phyloP scores from a whole-genome alignment of 2,329 filamentous ascomycete genomes.

The Phyllosticta citriasiana region DNA sequence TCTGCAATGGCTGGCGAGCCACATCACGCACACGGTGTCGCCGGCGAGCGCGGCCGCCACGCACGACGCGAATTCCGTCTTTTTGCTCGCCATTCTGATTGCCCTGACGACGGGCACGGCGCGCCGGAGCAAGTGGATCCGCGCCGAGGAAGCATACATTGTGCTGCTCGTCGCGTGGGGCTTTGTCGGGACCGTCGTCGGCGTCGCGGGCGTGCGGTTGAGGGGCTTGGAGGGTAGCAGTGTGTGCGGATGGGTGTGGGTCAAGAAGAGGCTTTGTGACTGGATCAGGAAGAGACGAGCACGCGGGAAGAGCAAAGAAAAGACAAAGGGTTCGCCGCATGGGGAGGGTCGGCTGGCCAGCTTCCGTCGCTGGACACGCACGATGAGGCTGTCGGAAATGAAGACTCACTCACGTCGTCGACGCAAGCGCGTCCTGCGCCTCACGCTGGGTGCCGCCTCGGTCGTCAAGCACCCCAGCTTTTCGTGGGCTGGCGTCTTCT shows the following conservation, averaged over 20 bases:
- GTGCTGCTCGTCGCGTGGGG: constrained; percentile 18
- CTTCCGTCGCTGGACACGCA: background rate
- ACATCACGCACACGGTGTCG: constrained; percentile 17
- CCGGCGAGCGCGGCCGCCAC: constrained; percentile 14
- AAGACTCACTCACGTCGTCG: background rate
- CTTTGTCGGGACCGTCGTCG: background rate
- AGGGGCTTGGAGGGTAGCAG: background rate
- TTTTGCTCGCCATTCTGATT: constrained; percentile 16
- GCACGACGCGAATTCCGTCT: constrained; percentile 13
- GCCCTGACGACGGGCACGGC: constrained; percentile 14
- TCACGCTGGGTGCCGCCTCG: background rate
- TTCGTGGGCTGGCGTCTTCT: background rate
- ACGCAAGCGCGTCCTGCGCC: background rate
- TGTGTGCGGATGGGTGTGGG: background rate
- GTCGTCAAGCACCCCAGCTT: background rate
- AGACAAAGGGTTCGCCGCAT: background rate
- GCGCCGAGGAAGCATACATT: constrained; percentile 17
- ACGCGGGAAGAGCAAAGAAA: background rate
- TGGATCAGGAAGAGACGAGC: background rate
- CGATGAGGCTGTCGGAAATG: no score
- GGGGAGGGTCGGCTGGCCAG: background rate
- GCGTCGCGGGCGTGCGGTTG: background rate
- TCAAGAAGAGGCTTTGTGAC: background rate
- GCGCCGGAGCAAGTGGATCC: constrained; percentile 9
- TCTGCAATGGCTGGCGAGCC: constrained; percentile 20